Base-by-base conservation (phyloP, 2,329 filamentous ascomycete genomes). In the Biscogniauxia marginata region DNA sequence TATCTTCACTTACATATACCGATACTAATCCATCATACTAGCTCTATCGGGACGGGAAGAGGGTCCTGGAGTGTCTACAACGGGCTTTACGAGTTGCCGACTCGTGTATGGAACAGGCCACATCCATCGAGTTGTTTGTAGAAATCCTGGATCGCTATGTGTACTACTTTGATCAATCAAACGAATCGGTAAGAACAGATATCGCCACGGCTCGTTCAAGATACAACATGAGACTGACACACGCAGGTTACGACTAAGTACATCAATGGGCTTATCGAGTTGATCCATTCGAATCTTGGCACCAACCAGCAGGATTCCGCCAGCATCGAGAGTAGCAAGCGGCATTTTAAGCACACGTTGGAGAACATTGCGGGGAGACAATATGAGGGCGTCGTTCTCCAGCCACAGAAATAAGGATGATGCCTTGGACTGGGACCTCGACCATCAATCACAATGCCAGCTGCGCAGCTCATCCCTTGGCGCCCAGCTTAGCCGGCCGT, bases 151-250 rank as follows among this genome's bases (percentile, higher is more conserved):
- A 99, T 74, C 87, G 95, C 74, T 99, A 99, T 72, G 93, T 98
- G 52, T 99, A 99, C 75, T 99, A 98, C 78, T 99, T 97, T 77
- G 95, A 99, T 74, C 93, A 99, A 74, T 91, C 96, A 71, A 99
- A 99, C 74, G 95, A 99, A 76, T 93, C 93, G 63, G 95, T 84
- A 72, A 69, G 81, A 70, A 2, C 6, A 23, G 18, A n/a, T 39
- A n/a, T 19, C n/a, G 45, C 9, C 13, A 13, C 22, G n/a, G n/a
- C 43, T 7, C 7, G 23, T 9, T 6, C 25, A 20, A 19, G 0
- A 21, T 21, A 47, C 30, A 30, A 39, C n/a, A 9, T n/a, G 30
- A 46, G 49, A 50, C 56, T 65, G 39, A 59, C 49, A 25, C 6
- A 21, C 22, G 5, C 56, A 85, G 82, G 82, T 99, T 43, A 99